These are phyloP conservation scores for Gardenia jasminoides DNA, from an alignment of 257 asterid species.

Conservation along the genomic window DNA sequence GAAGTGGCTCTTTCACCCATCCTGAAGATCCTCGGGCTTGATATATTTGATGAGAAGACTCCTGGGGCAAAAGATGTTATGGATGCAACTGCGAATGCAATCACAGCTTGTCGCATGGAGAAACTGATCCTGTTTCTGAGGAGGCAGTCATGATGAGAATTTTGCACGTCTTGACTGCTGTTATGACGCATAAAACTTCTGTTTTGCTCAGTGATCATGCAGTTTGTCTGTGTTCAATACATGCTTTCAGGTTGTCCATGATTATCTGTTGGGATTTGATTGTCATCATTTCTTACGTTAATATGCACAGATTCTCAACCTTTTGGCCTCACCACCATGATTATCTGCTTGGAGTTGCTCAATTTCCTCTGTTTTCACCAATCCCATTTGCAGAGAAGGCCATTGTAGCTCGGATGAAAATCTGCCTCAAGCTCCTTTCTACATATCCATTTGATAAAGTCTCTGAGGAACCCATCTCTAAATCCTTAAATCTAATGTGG, in stretches of 20 bases:
- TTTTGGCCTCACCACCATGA: slow-evolving; percentile 91
- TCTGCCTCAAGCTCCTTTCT: slow-evolving; percentile 65
- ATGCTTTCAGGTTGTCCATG: slow-evolving; percentile 90
- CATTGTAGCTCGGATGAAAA: slow-evolving; percentile 55
- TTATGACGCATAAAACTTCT: slow-evolving; percentile 72
- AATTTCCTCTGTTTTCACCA: slow-evolving; percentile 73
- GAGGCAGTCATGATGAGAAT: slow-evolving; percentile 87
- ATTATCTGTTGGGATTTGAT: slow-evolving; percentile 93
- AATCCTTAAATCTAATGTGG: slow-evolving; percentile 80
- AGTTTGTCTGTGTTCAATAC: slow-evolving; percentile 78
- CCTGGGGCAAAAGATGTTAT: slow-evolving; percentile 62
- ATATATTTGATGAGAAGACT: slow-evolving; percentile 58
- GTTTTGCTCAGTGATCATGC: slow-evolving; percentile 68
- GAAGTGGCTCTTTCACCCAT: slow-evolving; percentile 73
- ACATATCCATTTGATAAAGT: slow-evolving; percentile 41
- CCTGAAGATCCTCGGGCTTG: slow-evolving; percentile 67
- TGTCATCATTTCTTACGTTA: slow-evolving; percentile 45
- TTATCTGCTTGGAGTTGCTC: slow-evolving; percentile 65
- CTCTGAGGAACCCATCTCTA: slow-evolving; percentile 75
- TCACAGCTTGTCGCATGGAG: slow-evolving; percentile 73
- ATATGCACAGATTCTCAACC: slow-evolving; percentile 52
- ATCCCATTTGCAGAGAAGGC: slow-evolving; percentile 79
- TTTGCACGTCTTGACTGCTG: slow-evolving; percentile 56
- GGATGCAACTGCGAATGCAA: slow-evolving; percentile 49
- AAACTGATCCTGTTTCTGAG: slow-evolving; percentile 64